These are phyloP conservation scores for Leccinum subatratum DNA, from an alignment of 1,284 basidiomycete species.

Conservation along the genomic window DNA sequence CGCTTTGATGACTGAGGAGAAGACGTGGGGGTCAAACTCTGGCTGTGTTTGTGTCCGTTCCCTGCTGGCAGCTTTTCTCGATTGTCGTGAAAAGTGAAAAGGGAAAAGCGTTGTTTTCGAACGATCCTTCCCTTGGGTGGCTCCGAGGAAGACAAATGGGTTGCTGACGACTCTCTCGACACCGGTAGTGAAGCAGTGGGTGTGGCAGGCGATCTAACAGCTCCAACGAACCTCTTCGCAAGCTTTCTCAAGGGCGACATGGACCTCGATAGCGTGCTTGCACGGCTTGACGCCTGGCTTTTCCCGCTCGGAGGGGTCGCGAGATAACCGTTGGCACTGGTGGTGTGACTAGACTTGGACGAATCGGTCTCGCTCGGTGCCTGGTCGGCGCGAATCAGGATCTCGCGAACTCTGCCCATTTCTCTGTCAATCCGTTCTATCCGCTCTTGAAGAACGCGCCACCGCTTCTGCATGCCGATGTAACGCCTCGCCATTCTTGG, in stretches of 20 bases:
- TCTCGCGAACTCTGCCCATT: conserved; percentile 67
- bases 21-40: conserved; percentile 65
- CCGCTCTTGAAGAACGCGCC: conserved; percentile 73
- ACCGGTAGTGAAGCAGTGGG: conserved; percentile 40
- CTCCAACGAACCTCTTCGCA: conserved; percentile 59
- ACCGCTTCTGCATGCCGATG: conserved; percentile 82
- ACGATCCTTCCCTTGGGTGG: conserved; percentile 38
- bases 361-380: conserved; percentile 64
- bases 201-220: conserved; percentile 42
- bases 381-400: conserved; percentile 51
- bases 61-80: conserved; percentile 40
- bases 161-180: conserved; percentile 25
- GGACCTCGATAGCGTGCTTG: conserved; percentile 60
- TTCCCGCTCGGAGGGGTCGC: conserved; percentile 56
- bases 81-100: conserved; percentile 48
- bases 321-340: conserved; percentile 48
- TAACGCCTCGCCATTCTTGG: conserved; percentile 91
- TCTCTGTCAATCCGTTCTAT: conserved; percentile 76
- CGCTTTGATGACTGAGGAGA: conserved; percentile 41
- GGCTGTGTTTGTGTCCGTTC: conserved; percentile 61
- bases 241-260: conserved; percentile 75
- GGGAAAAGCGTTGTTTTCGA: conserved; percentile 54
- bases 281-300: conserved; percentile 43
- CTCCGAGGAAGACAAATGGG: conserved; percentile 48
- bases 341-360: conserved; percentile 53